Evolutionary conservation across 495 filamentous ascomycete genomes (phyloP).

Genomic region (Acidomyces sp.): DNA sequence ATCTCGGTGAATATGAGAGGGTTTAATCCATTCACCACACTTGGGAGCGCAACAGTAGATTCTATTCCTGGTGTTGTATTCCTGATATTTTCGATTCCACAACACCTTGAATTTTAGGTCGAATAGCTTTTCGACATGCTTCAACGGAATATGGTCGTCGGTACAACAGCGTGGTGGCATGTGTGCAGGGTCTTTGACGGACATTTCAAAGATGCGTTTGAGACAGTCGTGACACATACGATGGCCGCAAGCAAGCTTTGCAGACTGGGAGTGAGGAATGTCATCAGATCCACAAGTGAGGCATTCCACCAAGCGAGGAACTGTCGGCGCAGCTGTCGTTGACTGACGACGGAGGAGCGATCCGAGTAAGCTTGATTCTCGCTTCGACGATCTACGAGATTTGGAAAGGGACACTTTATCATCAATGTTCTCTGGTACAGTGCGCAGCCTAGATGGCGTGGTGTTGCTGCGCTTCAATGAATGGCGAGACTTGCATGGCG

Average conservation of each 20-base stretch:
- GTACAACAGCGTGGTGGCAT: slow-evolving; percentile 77
- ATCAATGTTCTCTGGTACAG: not conserved
- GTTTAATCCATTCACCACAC: slow-evolving; percentile 66
- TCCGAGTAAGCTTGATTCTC: slow-evolving; percentile 6
- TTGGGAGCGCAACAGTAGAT: slow-evolving; percentile 57
- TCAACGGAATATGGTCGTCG: slow-evolving; percentile 53
- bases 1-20: slow-evolving; percentile 47
- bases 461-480: slow-evolving; percentile 5
- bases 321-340: slow-evolving; percentile 5
- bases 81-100: slow-evolving; percentile 66
- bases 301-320: slow-evolving; percentile 40
- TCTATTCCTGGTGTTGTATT: slow-evolving; percentile 59
- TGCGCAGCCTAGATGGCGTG: slow-evolving; percentile 1
- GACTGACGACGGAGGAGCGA: slow-evolving; percentile 9
- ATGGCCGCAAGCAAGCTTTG: slow-evolving; percentile 61
- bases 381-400: not conserved
- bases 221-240: slow-evolving; percentile 67
- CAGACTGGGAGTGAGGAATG: slow-evolving; percentile 43
- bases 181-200: slow-evolving; percentile 57
- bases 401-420: no score
- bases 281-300: slow-evolving; percentile 55
- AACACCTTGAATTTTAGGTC: slow-evolving; percentile 54
- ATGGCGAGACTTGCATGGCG: not conserved
- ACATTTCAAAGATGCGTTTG: slow-evolving; percentile 55
- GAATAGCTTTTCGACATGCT: slow-evolving; percentile 63